These are phyloP conservation scores for Epichloe festucae DNA, from an alignment of 2,329 filamentous ascomycete species.

Conservation along the genomic window DNA sequence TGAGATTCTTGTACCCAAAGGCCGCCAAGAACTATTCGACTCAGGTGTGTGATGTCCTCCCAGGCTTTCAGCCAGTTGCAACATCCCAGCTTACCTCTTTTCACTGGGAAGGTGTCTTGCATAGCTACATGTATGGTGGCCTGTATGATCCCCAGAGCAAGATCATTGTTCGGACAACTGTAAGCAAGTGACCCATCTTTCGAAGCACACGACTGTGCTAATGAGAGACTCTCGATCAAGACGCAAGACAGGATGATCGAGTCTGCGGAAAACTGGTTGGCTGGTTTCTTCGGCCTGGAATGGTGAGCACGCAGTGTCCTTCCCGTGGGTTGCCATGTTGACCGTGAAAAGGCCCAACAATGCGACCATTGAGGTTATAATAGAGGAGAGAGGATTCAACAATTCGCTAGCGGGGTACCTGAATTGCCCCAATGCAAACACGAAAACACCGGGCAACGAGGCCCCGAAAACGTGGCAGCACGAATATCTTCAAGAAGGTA, in stretches of 20 bases:
- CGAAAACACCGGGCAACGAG: constrained; percentile 36
- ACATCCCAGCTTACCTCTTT: background rate
- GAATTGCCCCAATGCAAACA: constrained; percentile 49
- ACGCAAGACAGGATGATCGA: constrained; percentile 69
- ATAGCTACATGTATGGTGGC: constrained; percentile 60
- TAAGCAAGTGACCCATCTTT: constrained; percentile 13
- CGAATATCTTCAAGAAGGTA: constrained; percentile 50
- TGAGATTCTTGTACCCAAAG: constrained; percentile 60
- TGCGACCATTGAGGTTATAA: constrained; percentile 58
- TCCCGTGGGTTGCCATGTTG: background rate
- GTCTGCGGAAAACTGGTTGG: constrained; percentile 64
- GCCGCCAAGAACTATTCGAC: constrained; percentile 60
- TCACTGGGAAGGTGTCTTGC: constrained; percentile 39
- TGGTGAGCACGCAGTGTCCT: constrained; percentile 29
- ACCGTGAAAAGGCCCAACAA: constrained; percentile 41
- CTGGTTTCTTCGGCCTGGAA: constrained; percentile 65
- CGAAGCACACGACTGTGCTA: background rate
- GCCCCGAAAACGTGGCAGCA: constrained; percentile 46
- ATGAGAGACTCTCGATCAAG: constrained; percentile 15
- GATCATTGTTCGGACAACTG: constrained; percentile 59
- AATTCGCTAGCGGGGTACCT: constrained; percentile 58
- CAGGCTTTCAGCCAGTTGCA: background rate
- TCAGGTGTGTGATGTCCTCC: constrained; percentile 26
- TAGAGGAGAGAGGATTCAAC: constrained; percentile 51
- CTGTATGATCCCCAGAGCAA: constrained; percentile 61